Evolutionary conservation across 768 basidiomycete species (phyloP).

Genomic region (Auriscalpium vulgare): DNA sequence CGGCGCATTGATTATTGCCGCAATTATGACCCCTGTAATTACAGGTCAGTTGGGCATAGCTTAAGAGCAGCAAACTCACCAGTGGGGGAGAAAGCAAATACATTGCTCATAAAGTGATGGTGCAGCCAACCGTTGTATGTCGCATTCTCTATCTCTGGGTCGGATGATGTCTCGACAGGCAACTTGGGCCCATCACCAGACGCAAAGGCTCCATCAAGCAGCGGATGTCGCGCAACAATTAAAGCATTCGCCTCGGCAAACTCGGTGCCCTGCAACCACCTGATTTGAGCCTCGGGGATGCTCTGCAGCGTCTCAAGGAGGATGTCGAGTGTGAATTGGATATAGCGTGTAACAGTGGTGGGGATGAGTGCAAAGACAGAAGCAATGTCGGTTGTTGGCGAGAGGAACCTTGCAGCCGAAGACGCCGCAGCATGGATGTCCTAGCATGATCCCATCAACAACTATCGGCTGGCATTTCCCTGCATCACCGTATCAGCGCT

Average conservation of each 20-base stretch:
- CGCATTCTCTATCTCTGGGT: not conserved
- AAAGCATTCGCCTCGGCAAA: not conserved
- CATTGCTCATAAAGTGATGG: not conserved
- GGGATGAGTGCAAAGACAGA: constrained; percentile 34
- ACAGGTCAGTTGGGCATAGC: not conserved
- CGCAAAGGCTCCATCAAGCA: not conserved
- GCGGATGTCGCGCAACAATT: not conserved
- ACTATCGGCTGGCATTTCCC: too few species aligned
- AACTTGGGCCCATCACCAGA: not conserved
- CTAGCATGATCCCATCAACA: too few species aligned
- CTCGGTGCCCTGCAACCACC: not conserved
- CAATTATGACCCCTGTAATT: not conserved
- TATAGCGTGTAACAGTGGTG: constrained; percentile 27
- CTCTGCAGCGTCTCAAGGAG: not conserved
- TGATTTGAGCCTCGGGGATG: not conserved
- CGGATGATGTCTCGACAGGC: not conserved
- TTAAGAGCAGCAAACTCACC: not conserved
- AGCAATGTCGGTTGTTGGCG: too few species aligned
- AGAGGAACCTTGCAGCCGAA: too few species aligned
- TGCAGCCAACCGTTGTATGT: not conserved
- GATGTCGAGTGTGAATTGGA: constrained; percentile 25
- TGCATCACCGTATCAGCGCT: too few species aligned
- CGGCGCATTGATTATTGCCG: not conserved
- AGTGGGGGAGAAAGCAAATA: not conserved
- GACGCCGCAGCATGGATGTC: too few species aligned